Base-by-base conservation (phyloP, 495 filamentous ascomycete species). In the Bacidia rubella region DNA sequence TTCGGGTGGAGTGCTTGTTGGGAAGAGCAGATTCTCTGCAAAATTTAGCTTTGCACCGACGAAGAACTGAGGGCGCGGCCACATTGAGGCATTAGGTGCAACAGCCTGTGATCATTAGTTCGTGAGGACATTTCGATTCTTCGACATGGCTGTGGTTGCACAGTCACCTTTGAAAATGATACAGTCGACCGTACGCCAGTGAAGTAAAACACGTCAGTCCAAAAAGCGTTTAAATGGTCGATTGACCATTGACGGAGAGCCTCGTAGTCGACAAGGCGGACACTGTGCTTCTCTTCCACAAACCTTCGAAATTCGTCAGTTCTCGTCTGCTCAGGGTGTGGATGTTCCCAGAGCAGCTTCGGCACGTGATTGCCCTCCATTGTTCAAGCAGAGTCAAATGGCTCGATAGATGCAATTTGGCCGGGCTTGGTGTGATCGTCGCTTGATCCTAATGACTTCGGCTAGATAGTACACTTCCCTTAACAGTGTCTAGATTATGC, bases 1-100 rank as follows among this genome's bases (percentile, higher is more conserved):
- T 46, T 80, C 76, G 54, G 77, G 68, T 22, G 79, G 77, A 19
- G 74, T 63, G 41, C 71, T 72, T 12, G 71, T 67, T 3, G 90
- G 88, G 62, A 79, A 94, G 5, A 96, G 76, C 26, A 96, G 74
- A 65, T 96, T 96, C 69, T 95, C 86, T 21, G 89, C 87, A 64
- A 95, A 95, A 62, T 96, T 96, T 51, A 95, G 69, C 44, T 68
- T 79, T 19, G 85, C 79, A 5, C 82, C 84, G 39, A 77, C 64
- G 63, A 94, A 98, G 71, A 94, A 96, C 23, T 74, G 67, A 1
- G 92, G 89, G 38, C 85, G 77, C 11, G 92, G 92, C 61, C 92
- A 96, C 68, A 98, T 82, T 35, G 7, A 15, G 29, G 5, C 29
- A 7, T 35, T 5, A 19, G 75, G 65, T 15, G 5, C 29, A 35